Percentiles rank a stretch among this genome's conserved stretches.
phyloP scores from a whole-genome alignment of 305 asterid species.

The Fraxinus greggii region DNA sequence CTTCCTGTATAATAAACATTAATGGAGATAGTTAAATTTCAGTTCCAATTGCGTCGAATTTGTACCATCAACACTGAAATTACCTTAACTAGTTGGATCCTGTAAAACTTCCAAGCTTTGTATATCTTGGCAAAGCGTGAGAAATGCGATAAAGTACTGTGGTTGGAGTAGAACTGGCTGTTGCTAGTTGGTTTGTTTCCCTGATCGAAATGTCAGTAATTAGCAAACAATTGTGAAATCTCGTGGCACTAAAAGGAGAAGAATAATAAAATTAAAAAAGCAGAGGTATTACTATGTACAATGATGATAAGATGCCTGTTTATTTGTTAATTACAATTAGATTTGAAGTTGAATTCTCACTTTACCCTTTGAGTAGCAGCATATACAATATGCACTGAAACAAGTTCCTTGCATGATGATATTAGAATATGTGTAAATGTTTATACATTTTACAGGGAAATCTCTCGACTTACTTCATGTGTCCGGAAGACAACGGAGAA shows the following conservation, averaged over 20 bases:
- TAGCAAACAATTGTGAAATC: not conserved
- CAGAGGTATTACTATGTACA: not conserved
- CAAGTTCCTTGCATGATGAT: not conserved
- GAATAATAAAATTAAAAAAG: not conserved
- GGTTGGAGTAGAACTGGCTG: slow-evolving; percentile 79
- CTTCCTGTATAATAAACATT: slow-evolving; percentile 55
- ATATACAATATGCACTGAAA: not conserved
- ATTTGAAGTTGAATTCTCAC: not conserved
- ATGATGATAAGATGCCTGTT: not conserved
- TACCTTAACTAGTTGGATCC: slow-evolving; percentile 83
- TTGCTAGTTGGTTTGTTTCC: slow-evolving; percentile 84
- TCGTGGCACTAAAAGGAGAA: not conserved
- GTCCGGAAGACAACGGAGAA: slow-evolving; percentile 84
- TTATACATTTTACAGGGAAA: not conserved
- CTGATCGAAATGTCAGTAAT: slow-evolving; percentile 31
- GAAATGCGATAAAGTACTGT: slow-evolving; percentile 65
- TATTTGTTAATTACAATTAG: not conserved
- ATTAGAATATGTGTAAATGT: not conserved
- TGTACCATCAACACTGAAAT: not conserved
- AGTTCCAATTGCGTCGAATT: not conserved
- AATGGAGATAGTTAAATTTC: not conserved
- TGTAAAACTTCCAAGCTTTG: slow-evolving; percentile 88
- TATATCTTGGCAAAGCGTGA: slow-evolving; percentile 77
- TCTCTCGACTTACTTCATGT: slow-evolving; percentile 66
- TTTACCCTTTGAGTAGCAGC: not conserved